Percentiles rank a stretch among this genome's conserved stretches.
These are phyloP conservation scores for Pleurotus sapidus DNA, from an alignment of 768 basidiomycete species.

Conservation along the genomic window DNA sequence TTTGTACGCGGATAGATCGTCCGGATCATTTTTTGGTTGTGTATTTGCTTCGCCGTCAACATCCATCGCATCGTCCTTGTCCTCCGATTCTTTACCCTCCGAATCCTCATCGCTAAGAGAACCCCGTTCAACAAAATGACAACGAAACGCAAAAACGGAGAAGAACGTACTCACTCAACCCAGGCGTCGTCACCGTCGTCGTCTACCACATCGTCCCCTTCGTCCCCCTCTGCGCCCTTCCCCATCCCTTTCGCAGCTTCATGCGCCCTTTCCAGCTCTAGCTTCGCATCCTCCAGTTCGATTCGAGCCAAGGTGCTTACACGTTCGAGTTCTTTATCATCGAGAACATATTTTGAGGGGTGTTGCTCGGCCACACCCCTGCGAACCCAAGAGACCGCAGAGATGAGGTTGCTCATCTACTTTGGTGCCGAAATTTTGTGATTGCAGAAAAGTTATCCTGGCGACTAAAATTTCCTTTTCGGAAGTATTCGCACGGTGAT, in stretches of 20 bases:
- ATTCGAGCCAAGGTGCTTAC: constrained; percentile 85
- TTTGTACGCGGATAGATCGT: constrained; percentile 81
- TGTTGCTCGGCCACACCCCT: constrained; percentile 72
- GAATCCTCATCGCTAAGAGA: constrained; percentile 24
- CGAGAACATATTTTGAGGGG: constrained; percentile 86
- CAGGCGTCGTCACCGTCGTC: constrained; percentile 55
- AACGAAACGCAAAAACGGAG: constrained; percentile 8
- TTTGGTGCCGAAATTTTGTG: no score
- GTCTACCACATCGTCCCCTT: constrained; percentile 53
- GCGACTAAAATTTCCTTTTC: neutral
- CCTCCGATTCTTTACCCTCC: constrained; percentile 22
- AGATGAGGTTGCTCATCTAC: constrained; percentile 73
- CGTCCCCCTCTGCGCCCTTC: constrained; percentile 60
- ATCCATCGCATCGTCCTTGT: constrained; percentile 56
- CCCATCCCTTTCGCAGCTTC: constrained; percentile 73
- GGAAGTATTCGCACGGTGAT: no score
- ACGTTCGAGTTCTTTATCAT: constrained; percentile 85
- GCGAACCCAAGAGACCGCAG: constrained; percentile 75
- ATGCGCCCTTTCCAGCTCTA: constrained; percentile 81
- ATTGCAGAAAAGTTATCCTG: neutral
- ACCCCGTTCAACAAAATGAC: constrained; percentile 13
- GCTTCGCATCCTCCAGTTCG: constrained; percentile 86
- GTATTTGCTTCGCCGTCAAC: constrained; percentile 14
- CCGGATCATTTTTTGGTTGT: constrained; percentile 21
- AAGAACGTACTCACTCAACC: constrained; percentile 76